Base-by-base conservation (phyloP, 345 rosid genomes). In the Gynandropsis gynandra region DNA sequence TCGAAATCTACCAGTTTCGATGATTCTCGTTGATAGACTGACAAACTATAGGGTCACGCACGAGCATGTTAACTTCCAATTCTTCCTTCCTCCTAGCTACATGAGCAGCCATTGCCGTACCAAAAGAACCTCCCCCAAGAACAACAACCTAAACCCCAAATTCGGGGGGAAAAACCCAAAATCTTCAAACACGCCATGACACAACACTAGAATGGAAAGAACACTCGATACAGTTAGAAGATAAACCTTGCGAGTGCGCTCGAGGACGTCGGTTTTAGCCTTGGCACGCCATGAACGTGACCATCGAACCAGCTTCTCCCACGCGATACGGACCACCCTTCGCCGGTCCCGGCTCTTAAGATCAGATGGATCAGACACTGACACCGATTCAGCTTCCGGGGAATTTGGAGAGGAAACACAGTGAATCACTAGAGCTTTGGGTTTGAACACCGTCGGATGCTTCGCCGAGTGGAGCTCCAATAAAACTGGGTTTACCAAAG, bases 91-190 rank as follows among this genome's bases (percentile, higher is more conserved):
- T 70, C 52, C 52, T 72, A 16, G 97, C 97, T 65, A 85, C 74
- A 66, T 89, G 97, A 4, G 97, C 87, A 19, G 95, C 95, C 95
- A 89, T 83, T 48, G 95, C 95, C 0, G 95, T 89, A 54, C 89
- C 97, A 69, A 89, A 89, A 16, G 97, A 89, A 24, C 97, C 97
- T 46, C 97, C 97, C 53, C 97, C 97, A 47, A 89, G 85, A 69
- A 89, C 97, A 58, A 83, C 97, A 46, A 89, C 95, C 97, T 89
- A 54, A 52, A 59, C 37, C n/a, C 32, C 44, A 53, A n/a, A 48
- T 42, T 42, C 39, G 36, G 42, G 29, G 36, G 42, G 29, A 24
- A 24, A 32, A 27, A 13, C 32, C 41, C 56, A 46, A 33, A 31
- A 16, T 10, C 44, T 19, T 10, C 9, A 27, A 19, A 18, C 32